A percentile compares a stretch with the other conserved stretches of the same genome.
phyloP scores from a whole-genome alignment of 495 filamentous ascomycete species.

The Penicillium paradoxum region DNA sequence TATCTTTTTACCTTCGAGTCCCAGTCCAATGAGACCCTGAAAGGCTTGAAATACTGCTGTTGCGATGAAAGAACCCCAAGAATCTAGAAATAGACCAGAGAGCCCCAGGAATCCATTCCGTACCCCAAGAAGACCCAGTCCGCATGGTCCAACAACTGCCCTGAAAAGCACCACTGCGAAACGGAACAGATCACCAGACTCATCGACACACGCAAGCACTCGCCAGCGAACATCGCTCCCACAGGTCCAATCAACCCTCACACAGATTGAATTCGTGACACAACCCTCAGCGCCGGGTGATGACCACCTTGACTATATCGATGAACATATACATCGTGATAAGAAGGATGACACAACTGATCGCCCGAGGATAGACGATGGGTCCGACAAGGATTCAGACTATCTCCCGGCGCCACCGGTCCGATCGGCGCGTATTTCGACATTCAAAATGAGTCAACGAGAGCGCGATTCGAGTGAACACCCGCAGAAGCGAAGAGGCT shows the following conservation, averaged over 20 bases:
- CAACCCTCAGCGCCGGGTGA: slow-evolving; percentile 22
- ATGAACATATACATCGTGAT: slow-evolving; percentile 1
- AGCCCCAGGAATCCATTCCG: slow-evolving; percentile 17
- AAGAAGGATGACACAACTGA: slow-evolving; percentile 5
- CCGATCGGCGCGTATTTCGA: slow-evolving; percentile 14
- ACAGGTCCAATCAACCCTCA: slow-evolving; percentile 36
- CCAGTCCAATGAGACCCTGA: not conserved
- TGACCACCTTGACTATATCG: slow-evolving; percentile 33
- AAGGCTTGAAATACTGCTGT: slow-evolving; percentile 11
- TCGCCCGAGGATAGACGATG: slow-evolving; percentile 26
- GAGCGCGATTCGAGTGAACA: slow-evolving; percentile 4
- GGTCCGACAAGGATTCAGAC: slow-evolving; percentile 25
- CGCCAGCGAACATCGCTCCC: slow-evolving; percentile 20
- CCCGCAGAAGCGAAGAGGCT: slow-evolving; percentile 13
- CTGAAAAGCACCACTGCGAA: slow-evolving; percentile 19
- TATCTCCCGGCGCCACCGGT: slow-evolving; percentile 15
- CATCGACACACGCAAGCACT: slow-evolving; percentile 18
- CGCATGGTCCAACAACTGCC: slow-evolving; percentile 13
- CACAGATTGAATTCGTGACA: slow-evolving; percentile 42
- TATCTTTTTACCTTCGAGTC: not conserved
- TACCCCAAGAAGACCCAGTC: slow-evolving; percentile 25
- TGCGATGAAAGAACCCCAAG: slow-evolving; percentile 33
- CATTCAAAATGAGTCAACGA: slow-evolving; percentile 17
- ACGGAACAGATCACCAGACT: slow-evolving; percentile 17
- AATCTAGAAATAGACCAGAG: slow-evolving; percentile 14